Conservation (phyloP, 2,329 filamentous ascomycete genomes). For the Cyphellophora europaea region DNA sequence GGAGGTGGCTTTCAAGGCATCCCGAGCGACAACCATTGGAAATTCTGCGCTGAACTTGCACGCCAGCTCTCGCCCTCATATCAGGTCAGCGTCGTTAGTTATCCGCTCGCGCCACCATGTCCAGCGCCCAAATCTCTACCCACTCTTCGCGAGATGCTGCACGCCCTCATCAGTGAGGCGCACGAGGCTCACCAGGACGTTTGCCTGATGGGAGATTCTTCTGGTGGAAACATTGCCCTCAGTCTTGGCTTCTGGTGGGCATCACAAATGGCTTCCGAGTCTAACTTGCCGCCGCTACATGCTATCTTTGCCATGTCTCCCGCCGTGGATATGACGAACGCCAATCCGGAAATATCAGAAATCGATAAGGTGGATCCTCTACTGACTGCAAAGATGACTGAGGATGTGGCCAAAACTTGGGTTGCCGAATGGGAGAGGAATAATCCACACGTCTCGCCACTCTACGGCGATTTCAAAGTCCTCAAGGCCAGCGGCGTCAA, state of each 20-base stretch:
- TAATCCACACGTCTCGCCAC: constrained; percentile 41
- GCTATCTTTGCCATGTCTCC: constrained; percentile 38
- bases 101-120: constrained; percentile 45
- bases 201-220: constrained; percentile 45
- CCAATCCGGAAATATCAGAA: constrained; percentile 34
- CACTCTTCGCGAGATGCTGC: constrained; percentile 36
- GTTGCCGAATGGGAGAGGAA: constrained; percentile 27
- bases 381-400: constrained; percentile 32
- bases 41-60: constrained; percentile 37
- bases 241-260: constrained; percentile 24
- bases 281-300: background rate
- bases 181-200: constrained; percentile 31
- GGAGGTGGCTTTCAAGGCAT: constrained; percentile 49
- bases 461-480: constrained; percentile 31
- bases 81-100: constrained; percentile 40
- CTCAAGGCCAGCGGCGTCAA: constrained; percentile 33
- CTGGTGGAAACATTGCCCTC: constrained; percentile 43
- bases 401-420: constrained; percentile 34
- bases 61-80: constrained; percentile 29
- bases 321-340: constrained; percentile 38
- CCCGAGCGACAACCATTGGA: constrained; percentile 44
- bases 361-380: constrained; percentile 37
- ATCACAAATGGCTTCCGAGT: constrained; percentile 7
- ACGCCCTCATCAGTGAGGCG: constrained; percentile 30
- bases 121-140: constrained; percentile 42